Base-by-base conservation (phyloP, 495 filamentous ascomycete genomes). In the Coniosporium apollinis region DNA sequence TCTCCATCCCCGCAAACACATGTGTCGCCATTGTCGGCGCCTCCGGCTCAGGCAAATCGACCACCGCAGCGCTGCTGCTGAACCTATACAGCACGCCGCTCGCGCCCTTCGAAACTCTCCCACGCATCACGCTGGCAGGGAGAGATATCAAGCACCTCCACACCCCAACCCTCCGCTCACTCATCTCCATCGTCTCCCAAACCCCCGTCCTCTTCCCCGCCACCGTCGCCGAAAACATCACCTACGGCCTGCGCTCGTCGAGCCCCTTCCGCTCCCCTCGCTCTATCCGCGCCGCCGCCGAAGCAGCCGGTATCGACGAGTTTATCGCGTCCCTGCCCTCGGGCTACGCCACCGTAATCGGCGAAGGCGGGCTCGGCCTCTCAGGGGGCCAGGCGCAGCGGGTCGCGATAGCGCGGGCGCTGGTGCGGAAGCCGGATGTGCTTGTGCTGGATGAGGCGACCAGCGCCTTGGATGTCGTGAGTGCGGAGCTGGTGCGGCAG, bases 361-460 rank as follows among this genome's bases (percentile, higher is more conserved):
- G 82, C 8, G 80, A 86, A 34, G 82, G 83, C 9, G 84, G 82
- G 0, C 58, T 70, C 14, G 64, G 67, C 0, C 50, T 97, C 1
- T 82, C 76, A 0, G 86, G 84, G 2, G 89, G 89, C 0, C 89
- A 97, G 46, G 73, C 74, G 2, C 86, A 94, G 47, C 66, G 83
- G 0, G 42, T 96, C 4, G 72, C 75, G 3, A 85, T 96, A 36
- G 84, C 86, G 2, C 59, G 89, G 1, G 86, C 87, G 3, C 55
- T 96, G 1, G 61, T 79, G 2, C 60, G 82, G 0, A 55, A 64
- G 14, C 83, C 83, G 0, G 62, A 64, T 26, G 52, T 94, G 5
- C 50, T 96, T 14, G 67, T 97, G 0, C 53, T 96, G 9, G 89
- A 97, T 41, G 89, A 96, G 52, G 79, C 86, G 3, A 96, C 89